These are phyloP conservation scores for Fusarium phyllophilum DNA, from an alignment of 2,329 filamentous ascomycete genomes.

Conservation along the genomic window DNA sequence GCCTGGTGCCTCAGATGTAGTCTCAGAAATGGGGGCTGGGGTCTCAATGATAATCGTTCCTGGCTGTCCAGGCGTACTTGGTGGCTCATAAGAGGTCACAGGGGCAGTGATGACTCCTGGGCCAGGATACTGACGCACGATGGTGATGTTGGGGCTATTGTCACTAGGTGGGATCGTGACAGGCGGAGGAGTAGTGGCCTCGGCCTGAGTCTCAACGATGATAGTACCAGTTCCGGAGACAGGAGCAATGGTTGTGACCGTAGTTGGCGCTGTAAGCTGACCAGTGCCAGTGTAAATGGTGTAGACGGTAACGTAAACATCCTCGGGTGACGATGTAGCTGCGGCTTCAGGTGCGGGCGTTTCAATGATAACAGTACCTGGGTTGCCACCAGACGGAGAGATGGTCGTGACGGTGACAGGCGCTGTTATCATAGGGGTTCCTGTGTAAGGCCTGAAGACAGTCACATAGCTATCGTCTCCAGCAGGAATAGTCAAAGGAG, in stretches of 20 bases:
- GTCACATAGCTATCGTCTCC: conserved; percentile 27
- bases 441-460: conserved; percentile 28
- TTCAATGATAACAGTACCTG: conserved; percentile 31
- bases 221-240: conserved; percentile 29
- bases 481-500: conserved; percentile 18
- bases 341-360: background rate
- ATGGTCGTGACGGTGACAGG: conserved; percentile 26
- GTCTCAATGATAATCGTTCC: conserved; percentile 29
- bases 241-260: conserved; percentile 18
- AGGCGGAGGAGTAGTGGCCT: conserved; percentile 5
- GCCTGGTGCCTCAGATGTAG: background rate
- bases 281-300: conserved; percentile 19
- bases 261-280: conserved; percentile 11
- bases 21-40: conserved; percentile 3
- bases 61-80: conserved; percentile 11
- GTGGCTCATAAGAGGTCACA: conserved; percentile 21
- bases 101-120: conserved; percentile 24
- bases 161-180: conserved; percentile 22
- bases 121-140: conserved; percentile 22
- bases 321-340: background rate
- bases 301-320: conserved; percentile 23
- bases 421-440: conserved; percentile 12
- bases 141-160: conserved; percentile 20
- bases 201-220: conserved; percentile 19
- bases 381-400: conserved; percentile 3